These are phyloP conservation scores for Tricholoma furcatifolium DNA, from an alignment of 768 basidiomycete genomes.

Conservation along the genomic window DNA sequence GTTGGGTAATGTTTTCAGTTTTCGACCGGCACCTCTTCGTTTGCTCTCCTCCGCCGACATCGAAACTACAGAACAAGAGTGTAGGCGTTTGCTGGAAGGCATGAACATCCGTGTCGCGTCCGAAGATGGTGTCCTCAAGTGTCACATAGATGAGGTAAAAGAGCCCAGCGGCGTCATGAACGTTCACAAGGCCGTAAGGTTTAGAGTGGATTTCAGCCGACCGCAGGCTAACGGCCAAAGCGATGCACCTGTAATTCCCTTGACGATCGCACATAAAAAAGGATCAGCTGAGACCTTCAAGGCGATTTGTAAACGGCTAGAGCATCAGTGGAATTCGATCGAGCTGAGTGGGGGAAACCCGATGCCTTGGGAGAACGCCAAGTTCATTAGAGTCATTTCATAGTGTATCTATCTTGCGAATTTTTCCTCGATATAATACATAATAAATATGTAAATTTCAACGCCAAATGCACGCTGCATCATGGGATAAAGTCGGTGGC, in stretches of 20 bases:
- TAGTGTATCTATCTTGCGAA: too few species aligned
- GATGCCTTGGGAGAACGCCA: neutral
- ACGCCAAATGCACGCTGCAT: neutral
- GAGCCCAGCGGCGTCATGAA: slow-evolving; percentile 54
- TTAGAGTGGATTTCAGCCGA: slow-evolving; percentile 75
- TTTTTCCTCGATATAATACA: too few species aligned
- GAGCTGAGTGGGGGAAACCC: neutral
- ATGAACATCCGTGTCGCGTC: slow-evolving; percentile 70
- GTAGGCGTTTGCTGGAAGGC: slow-evolving; percentile 66
- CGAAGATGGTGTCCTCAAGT: slow-evolving; percentile 72
- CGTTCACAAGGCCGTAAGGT: slow-evolving; percentile 68
- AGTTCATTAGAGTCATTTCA: neutral
- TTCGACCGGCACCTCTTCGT: slow-evolving; percentile 62
- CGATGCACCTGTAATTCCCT: slow-evolving; percentile 43
- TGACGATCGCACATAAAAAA: slow-evolving; percentile 80
- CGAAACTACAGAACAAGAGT: slow-evolving; percentile 69
- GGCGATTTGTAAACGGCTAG: slow-evolving; percentile 63
- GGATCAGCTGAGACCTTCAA: slow-evolving; percentile 85
- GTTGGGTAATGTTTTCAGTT: slow-evolving; percentile 88
- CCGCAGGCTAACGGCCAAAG: slow-evolving; percentile 30
- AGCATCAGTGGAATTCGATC: slow-evolving; percentile 71
- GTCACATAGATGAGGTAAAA: slow-evolving; percentile 66
- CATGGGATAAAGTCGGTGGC: too few species aligned
- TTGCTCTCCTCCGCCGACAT: slow-evolving; percentile 60
- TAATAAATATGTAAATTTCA: neutral